Evolutionary conservation across 225 moss, liverwort and hornwort genomes (phyloP).

Genomic region (Straminergon stramineum): DNA sequence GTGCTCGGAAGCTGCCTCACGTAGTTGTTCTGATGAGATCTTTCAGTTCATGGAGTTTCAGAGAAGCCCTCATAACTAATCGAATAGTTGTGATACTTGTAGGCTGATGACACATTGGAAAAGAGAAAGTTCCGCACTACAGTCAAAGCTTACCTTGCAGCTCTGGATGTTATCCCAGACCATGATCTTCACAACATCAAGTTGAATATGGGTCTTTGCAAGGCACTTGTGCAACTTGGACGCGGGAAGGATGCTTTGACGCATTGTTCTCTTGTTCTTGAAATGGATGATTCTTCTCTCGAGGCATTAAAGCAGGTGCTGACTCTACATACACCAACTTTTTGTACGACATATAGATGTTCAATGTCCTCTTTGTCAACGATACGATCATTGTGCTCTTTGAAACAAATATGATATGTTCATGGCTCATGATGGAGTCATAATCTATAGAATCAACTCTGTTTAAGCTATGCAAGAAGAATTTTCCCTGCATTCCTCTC

Average conservation of each 20-base stretch:
- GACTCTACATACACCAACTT: neutral
- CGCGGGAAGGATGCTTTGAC: conserved; percentile 78
- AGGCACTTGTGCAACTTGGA: conserved; percentile 71
- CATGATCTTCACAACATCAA: conserved; percentile 62
- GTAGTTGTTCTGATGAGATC: neutral
- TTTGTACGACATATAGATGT: neutral
- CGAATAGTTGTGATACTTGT: neutral
- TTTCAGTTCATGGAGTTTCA: neutral
- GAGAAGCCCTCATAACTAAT: neutral
- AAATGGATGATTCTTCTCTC: conserved; percentile 51
- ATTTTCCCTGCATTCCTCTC: neutral
- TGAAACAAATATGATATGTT: neutral
- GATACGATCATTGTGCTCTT: neutral
- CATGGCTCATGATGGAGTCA: neutral
- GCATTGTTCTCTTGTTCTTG: conserved; percentile 66
- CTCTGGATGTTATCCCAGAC: conserved; percentile 70
- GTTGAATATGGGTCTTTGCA: conserved; percentile 74
- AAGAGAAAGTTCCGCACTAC: conserved; percentile 77
- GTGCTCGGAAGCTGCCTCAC: neutral
- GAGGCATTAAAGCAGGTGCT: conserved; percentile 70
- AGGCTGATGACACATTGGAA: conserved; percentile 77
- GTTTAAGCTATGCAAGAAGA: neutral
- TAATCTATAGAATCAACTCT: neutral
- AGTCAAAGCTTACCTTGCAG: conserved; percentile 65
- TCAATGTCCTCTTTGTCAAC: neutral